Evolutionary conservation across 2,329 filamentous ascomycete species (phyloP), one percentile per base, ranked within the genome.

Genomic region (Diaporthe destruens): DNA sequence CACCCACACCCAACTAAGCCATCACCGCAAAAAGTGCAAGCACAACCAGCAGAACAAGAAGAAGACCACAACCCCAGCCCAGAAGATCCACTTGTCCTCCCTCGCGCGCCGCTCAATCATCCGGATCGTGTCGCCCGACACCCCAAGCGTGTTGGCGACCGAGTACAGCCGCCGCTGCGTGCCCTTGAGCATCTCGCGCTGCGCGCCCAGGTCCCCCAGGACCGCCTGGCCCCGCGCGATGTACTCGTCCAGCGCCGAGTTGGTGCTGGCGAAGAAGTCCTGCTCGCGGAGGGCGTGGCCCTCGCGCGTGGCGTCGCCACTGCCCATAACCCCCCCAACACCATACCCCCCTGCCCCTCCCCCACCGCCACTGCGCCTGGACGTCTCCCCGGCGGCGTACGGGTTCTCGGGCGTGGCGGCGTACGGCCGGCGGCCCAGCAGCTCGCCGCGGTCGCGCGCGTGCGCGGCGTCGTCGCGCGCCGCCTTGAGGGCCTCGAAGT

Each of bases 21-120:
- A n/a, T 87, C 82, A 96, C 80, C 94, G 86, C 83, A 99, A 82
- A 80, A 90, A 98, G 83, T 95, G 93, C 80, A 99, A 80, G 71
- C 97, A 95, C 75, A 96, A 84, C 91, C 94, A 98, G 82, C 96
- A 98, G 80, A 99, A 99, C 49, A 89, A 80, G 78, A 98, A 93
- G 82, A 99, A 99, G 47, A 96, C 83, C 6, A 97, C 83, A 3
- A 96, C 94, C 0, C 96, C 95, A 0, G 86, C 93, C 88, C 93
- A 93, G 81, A 99, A 99, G 47, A 99, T 97, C 95, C 95, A 98
- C 84, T 98, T 98, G 81, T 99, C 96, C 85, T 98, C 93, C 81
- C 91, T 93, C 66, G 96, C 95, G 75, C 96, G 88, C 77, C 96
- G 85, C 84, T 98, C 96, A 54, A 99, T 93, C 94, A 96, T 98